Percentiles rank a stretch among this genome's conserved stretches.
These are phyloP conservation scores for Botryotinia convoluta DNA, from an alignment of 2,329 filamentous ascomycete genomes.

Conservation along the genomic window DNA sequence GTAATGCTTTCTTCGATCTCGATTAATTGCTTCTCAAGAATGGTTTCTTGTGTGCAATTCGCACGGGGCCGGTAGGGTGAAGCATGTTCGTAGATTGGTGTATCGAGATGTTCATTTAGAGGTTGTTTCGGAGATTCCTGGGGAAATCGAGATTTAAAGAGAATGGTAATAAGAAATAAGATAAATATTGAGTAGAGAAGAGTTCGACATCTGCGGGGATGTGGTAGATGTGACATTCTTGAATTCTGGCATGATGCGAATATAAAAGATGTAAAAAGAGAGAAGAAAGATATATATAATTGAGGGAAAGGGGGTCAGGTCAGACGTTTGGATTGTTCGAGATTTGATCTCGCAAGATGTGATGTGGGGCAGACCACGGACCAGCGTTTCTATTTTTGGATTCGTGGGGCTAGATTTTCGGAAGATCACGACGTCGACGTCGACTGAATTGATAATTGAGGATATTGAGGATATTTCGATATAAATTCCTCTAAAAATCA, in stretches of 20 bases:
- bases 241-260: constrained; percentile 16
- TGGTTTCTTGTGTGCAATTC: constrained; percentile 22
- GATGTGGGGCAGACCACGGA: background rate
- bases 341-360: background rate
- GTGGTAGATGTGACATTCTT: constrained; percentile 12
- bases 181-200: background rate
- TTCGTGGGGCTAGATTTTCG: background rate
- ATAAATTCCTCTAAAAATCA: background rate
- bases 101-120: background rate
- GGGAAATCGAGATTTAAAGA: background rate
- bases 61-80: constrained; percentile 27
- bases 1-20: constrained; percentile 21
- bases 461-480: background rate
- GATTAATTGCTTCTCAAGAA: constrained; percentile 25
- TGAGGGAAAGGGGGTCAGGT: constrained; percentile 6
- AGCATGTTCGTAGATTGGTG: constrained; percentile 26
- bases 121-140: background rate
- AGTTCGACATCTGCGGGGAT: constrained; percentile 8
- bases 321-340: background rate
- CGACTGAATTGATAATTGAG: background rate
- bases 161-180: background rate
- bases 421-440: background rate
- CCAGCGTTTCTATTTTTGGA: constrained; percentile 4
- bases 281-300: background rate
- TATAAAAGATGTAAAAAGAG: background rate